A percentile compares a stretch with the other conserved stretches of the same genome.
phyloP scores from a whole-genome alignment of 2,329 filamentous ascomycete genomes.

The Sporothrix pseudoabietina region DNA sequence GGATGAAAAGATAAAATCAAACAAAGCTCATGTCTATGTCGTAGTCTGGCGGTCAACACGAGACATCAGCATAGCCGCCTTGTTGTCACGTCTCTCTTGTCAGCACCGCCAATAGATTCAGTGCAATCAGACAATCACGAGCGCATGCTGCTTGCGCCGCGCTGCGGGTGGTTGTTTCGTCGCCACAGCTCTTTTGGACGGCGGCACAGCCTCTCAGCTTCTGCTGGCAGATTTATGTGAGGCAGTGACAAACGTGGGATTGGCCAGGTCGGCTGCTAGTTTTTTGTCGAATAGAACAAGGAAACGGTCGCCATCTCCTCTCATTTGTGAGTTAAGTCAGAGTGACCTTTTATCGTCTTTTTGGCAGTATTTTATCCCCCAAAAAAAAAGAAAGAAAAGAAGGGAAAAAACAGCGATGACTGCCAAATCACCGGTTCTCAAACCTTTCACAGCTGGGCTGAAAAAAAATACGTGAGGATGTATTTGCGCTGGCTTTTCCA shows the following conservation, averaged over 20 bases:
- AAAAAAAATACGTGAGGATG: not conserved
- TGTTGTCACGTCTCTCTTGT: not conserved
- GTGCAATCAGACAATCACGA: slow-evolving; percentile 4
- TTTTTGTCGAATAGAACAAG: slow-evolving; percentile 3
- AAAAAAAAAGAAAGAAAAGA: not conserved
- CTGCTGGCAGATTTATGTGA: not conserved
- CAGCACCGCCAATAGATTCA: not conserved
- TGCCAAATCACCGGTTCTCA: too few species aligned
- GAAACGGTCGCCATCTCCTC: not conserved
- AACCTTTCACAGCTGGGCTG: not conserved
- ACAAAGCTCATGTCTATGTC: not conserved
- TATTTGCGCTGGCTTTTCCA: not conserved
- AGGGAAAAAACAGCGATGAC: not conserved
- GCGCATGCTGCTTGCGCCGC: not conserved
- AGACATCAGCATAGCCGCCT: not conserved
- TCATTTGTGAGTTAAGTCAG: slow-evolving; percentile 16
- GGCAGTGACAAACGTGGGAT: not conserved
- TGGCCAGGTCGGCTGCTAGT: not conserved
- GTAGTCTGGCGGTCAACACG: not conserved
- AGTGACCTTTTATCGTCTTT: not conserved
- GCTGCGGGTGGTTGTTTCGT: slow-evolving; percentile 3
- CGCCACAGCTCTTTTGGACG: slow-evolving; percentile 16
- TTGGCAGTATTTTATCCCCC: not conserved
- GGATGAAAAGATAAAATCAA: not conserved
- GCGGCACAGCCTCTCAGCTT: slow-evolving; percentile 25